Percentiles rank a stretch among this genome's conserved stretches.
phyloP scores from a whole-genome alignment of 176 grass and related monocot genomes.

The Oryza glaberrima region DNA sequence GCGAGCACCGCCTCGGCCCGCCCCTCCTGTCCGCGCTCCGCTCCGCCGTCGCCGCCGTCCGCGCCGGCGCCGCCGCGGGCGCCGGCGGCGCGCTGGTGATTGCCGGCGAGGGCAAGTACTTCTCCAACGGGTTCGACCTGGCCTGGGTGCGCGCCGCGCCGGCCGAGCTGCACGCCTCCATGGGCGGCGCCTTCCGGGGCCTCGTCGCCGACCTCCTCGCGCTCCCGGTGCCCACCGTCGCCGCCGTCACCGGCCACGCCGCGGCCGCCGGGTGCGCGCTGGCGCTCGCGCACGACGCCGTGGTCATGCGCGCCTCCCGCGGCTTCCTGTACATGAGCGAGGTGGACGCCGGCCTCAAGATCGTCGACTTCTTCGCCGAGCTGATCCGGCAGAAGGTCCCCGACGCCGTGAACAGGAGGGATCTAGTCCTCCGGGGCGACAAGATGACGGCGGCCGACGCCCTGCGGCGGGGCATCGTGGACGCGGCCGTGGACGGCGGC shows the following conservation, averaged over 20 bases:
- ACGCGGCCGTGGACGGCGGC: slow-evolving; percentile 43
- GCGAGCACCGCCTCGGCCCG: slow-evolving; percentile 65
- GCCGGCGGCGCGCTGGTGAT: slow-evolving; percentile 58
- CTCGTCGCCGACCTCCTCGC: slow-evolving; percentile 66
- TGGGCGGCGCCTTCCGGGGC: slow-evolving; percentile 28
- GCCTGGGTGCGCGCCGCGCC: slow-evolving; percentile 52
- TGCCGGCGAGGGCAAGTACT: slow-evolving; percentile 71
- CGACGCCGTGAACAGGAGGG: slow-evolving; percentile 49
- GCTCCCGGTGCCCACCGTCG: slow-evolving; percentile 76
- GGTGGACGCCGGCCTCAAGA: slow-evolving; percentile 63
- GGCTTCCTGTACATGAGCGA: slow-evolving; percentile 94
- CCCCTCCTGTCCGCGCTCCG: slow-evolving; percentile 50
- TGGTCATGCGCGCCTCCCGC: slow-evolving; percentile 64
- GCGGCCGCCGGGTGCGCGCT: slow-evolving; percentile 58
- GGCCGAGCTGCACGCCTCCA: slow-evolving; percentile 15
- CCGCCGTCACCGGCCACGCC: slow-evolving; percentile 63
- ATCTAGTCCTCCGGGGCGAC: slow-evolving; percentile 54
- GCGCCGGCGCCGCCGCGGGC: slow-evolving; percentile 31
- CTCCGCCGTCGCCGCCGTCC: slow-evolving; percentile 37
- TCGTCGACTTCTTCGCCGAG: slow-evolving; percentile 59
- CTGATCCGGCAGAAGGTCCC: slow-evolving; percentile 73
- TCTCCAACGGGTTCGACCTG: slow-evolving; percentile 82
- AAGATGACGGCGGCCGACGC: slow-evolving; percentile 60
- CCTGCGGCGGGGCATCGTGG: slow-evolving; percentile 58
- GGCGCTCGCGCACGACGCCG: slow-evolving; percentile 65